A percentile compares a stretch with the other conserved stretches of the same genome.
Conservation (phyloP, 208 protist species). For the Herpetomonas tarakana region DNA sequence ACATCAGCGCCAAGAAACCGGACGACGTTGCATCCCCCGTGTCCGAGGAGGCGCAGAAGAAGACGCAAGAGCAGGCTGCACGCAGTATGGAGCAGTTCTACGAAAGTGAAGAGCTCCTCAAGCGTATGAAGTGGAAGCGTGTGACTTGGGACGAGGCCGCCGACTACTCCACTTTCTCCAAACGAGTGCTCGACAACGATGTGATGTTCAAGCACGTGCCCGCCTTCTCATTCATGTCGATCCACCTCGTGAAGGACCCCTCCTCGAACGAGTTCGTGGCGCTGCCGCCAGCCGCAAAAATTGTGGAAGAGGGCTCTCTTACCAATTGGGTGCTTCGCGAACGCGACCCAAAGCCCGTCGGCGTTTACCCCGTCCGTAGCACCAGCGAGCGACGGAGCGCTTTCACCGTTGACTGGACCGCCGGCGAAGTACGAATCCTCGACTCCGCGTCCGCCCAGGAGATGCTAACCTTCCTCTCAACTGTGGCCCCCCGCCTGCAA, state of each 20-base stretch:
- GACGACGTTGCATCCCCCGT: conserved; percentile 7
- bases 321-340: conserved; percentile 82
- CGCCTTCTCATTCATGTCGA: conserved; percentile 89
- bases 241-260: conserved; percentile 83
- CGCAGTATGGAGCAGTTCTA: conserved; percentile 80
- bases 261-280: conserved; percentile 35
- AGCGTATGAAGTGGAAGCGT: conserved; percentile 92
- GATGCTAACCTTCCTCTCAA: conserved; percentile 82
- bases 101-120: conserved; percentile 87
- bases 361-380: conserved; percentile 33
- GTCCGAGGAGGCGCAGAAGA: conserved; percentile 15
- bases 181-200: conserved; percentile 83
- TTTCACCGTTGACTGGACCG: conserved; percentile 85
- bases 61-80: conserved; percentile 12
- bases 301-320: conserved; percentile 53
- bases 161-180: conserved; percentile 84
- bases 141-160: conserved; percentile 90
- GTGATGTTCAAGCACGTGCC: conserved; percentile 69
- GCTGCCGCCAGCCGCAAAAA: conserved; percentile 36
- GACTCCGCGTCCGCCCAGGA: conserved; percentile 88
- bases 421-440: conserved; percentile 80
- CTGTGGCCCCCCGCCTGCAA: conserved; percentile 84
- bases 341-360: conserved; percentile 52
- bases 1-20: conserved; percentile 20
- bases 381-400: conserved; percentile 29